Evolutionary conservation across 352 stramenopile genomes (phyloP).

Genomic region (Globisporangium barbulae): DNA sequence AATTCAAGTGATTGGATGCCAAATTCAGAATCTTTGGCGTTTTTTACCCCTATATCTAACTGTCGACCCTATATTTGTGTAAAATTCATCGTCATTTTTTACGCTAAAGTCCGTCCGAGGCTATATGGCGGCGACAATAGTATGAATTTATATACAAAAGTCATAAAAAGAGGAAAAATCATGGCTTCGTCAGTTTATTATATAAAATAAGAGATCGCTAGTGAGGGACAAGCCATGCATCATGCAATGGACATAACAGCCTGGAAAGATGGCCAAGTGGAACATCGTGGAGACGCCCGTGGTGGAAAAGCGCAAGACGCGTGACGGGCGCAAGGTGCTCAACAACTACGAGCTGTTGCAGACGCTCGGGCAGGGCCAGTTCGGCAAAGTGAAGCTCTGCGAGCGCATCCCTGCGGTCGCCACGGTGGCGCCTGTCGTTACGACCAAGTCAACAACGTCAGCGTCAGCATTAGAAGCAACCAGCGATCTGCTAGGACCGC

Average conservation of each 20-base stretch:
- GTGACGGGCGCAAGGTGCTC: slow-evolving; percentile 50
- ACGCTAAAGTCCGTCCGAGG: too few species aligned
- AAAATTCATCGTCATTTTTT: too few species aligned
- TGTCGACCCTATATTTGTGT: too few species aligned
- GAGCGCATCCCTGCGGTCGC: slow-evolving; percentile 40
- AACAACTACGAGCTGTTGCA: slow-evolving; percentile 82
- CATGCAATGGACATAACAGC: not conserved
- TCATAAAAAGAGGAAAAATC: too few species aligned
- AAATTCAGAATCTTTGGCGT: too few species aligned
- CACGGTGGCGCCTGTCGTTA: not conserved
- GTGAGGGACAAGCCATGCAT: too few species aligned
- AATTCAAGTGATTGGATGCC: too few species aligned
- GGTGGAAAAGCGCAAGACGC: slow-evolving; percentile 46
- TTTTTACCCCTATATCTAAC: too few species aligned
- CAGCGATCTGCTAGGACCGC: slow-evolving; percentile 1
- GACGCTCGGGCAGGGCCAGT: slow-evolving; percentile 70
- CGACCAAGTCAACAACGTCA: not conserved
- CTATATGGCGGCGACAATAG: too few species aligned
- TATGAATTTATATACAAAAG: too few species aligned
- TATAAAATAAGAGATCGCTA: too few species aligned
- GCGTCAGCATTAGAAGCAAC: not conserved
- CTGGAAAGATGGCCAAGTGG: slow-evolving; percentile 24
- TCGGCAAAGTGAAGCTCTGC: slow-evolving; percentile 85
- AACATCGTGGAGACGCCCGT: slow-evolving; percentile 66
- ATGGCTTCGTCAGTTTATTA: too few species aligned